These are phyloP conservation scores for Mucor indicus DNA, from an alignment of 371 early-diverging fungal genomes.

Conservation along the genomic window DNA sequence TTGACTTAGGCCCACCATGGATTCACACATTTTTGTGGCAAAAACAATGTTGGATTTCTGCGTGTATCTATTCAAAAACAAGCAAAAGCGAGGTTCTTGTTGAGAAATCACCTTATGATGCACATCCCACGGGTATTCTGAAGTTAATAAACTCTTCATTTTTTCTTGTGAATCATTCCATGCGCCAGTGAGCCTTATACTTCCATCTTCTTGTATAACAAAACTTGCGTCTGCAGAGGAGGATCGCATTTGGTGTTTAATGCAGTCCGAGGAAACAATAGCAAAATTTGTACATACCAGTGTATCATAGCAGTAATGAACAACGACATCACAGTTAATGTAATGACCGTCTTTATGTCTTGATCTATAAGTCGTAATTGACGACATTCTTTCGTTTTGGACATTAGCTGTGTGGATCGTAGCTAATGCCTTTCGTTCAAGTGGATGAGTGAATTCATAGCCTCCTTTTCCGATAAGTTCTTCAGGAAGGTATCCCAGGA, in stretches of 20 bases:
- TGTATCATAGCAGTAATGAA: constrained; percentile 40
- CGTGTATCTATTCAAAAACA: constrained; percentile 20
- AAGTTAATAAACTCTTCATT: constrained; percentile 9
- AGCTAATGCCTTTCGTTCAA: constrained; percentile 33
- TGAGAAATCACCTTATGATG: background rate
- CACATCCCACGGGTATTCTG: constrained; percentile 17
- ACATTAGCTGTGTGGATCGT: constrained; percentile 40
- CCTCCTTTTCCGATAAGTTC: constrained; percentile 46
- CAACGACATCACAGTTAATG: constrained; percentile 24
- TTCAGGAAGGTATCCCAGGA: constrained; percentile 49
- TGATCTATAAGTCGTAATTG: constrained; percentile 26
- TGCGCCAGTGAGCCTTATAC: constrained; percentile 20
- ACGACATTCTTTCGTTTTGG: constrained; percentile 46
- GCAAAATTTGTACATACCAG: constrained; percentile 26
- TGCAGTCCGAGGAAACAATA: constrained; percentile 2
- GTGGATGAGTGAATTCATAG: constrained; percentile 46
- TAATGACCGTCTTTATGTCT: constrained; percentile 35
- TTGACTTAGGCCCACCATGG: constrained; percentile 2
- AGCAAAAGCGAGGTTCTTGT: constrained; percentile 24
- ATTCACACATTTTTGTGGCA: constrained; percentile 14
- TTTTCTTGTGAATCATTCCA: constrained; percentile 27
- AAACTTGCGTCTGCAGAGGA: constrained; percentile 32
- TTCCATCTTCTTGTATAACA: constrained; percentile 15
- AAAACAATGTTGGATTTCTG: constrained; percentile 12
- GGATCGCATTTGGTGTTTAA: constrained; percentile 20